Base-by-base conservation (phyloP, 352 stramenopile species). In the Phytophthora pinifolia region DNA sequence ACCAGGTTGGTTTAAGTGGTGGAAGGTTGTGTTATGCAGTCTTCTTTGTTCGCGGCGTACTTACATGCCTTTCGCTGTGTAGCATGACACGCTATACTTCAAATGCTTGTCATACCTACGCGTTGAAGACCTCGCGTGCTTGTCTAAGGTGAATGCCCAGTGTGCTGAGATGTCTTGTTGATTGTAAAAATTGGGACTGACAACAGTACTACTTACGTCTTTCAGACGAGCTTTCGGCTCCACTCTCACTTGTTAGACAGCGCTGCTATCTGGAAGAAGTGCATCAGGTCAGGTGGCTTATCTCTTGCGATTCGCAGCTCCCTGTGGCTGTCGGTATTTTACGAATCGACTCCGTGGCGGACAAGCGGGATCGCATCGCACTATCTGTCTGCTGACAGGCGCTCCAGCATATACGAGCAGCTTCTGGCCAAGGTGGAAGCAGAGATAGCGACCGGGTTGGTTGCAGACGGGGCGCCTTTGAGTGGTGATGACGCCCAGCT, bases 261-360 rank as follows among this genome's bases (percentile, higher is more conserved):
- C 30, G 62, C 81, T n/a, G 67, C 83, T 0, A 54, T 86, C 2
- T 93, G 83, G 83, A 90, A 90, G 46, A 85, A 83, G 39, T 80
- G 69, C 31, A 86, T 93, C 46, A 72, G 83, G 9, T 67, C 70
- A 8, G 70, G 76, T 31, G 75, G 78, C 8, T 35, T 93, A 20
- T 69, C 64, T 5, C 48, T 60, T n/a, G 18, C 51, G 0, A 72
- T 78, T 12, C 80, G 83, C 6, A 80, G 70, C 39, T 71, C 69
- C 1, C 51, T 93, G 17, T 93, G 83, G 83, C 70, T 93, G 9
- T 75, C 61, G 0, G 67, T 81, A 3, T 67, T 90, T 29, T 89
- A 87, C 45, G 83, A 80, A 37, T 60, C 67, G 9, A 79, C 70
- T 20, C 79, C 72, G 14, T 88, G 78, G 79, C 54, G 59, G 2